Evolutionary conservation across 2,329 filamentous ascomycete species (phyloP), one percentile per base, ranked within the genome.

Genomic region (Cercospora sojina): DNA sequence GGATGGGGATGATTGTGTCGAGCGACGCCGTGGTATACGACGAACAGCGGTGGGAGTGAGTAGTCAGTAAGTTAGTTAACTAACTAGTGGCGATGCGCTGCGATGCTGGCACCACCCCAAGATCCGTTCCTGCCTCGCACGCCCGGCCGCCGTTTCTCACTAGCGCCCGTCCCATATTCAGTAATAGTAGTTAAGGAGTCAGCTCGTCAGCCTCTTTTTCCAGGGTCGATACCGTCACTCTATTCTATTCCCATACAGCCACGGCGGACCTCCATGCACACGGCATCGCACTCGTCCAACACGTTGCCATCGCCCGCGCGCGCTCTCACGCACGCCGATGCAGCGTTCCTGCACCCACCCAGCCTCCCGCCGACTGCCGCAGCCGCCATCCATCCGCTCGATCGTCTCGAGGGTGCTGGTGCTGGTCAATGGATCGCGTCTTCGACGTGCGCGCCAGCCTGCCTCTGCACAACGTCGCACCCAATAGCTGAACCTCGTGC

Each of bases 121-220:
- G 35, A 41, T 41, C 16, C 35, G 35, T 41, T 41, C 35, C 35
- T 41, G 35, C 35, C 35, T 41, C 35, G 35, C 35, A 41, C 35
- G 35, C 16, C 35, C 35, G 35, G 35, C 35, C 35, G 16, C 35
- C 35, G 35, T 41, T 41, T 41, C 35, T 41, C 35, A 41, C 35
- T 41, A 41, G 35, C 35, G 35, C 35, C 35, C 35, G 35, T 41
- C 35, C 35, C 35, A 41, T 41, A 41, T 41, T 41, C 35, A 41
- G 35, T n/a, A 41, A 61, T 61, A 51, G 35, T 35, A n/a, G n/a
- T n/a, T n/a, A 47, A 61, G 59, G 59, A 61, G 59, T 51, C 58
- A 60, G 58, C 58, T 41, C 35, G 35, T 41, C 35, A 41, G 35
- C 35, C 35, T 41, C 58, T 60, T 41, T 60, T 49, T 29, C 38